phyloP scores from a whole-genome alignment of 2,329 filamentous ascomycete genomes.

The Ploettnerulaceae sp. region DNA sequence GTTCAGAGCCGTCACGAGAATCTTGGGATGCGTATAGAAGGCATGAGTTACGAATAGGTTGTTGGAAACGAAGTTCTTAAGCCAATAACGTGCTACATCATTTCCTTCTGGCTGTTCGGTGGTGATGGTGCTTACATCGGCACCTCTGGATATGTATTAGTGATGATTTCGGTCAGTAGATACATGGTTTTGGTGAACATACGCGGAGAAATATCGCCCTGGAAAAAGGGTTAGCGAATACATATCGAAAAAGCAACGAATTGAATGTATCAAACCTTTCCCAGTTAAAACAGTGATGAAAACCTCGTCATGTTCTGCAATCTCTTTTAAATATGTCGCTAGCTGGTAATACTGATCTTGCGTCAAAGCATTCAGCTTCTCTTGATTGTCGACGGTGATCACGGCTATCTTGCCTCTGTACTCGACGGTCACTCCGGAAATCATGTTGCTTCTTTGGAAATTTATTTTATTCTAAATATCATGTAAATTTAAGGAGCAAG shows the following conservation, averaged over 20 bases:
- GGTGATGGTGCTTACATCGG: slow-evolving; percentile 60
- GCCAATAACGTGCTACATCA: slow-evolving; percentile 49
- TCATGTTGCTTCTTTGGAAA: slow-evolving; percentile 17
- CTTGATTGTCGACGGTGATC: slow-evolving; percentile 78
- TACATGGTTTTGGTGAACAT: slow-evolving; percentile 35
- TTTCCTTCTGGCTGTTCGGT: slow-evolving; percentile 38
- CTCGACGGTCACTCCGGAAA: slow-evolving; percentile 40
- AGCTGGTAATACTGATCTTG: slow-evolving; percentile 73
- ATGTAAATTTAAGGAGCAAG: background rate
- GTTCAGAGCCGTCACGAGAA: slow-evolving; percentile 87
- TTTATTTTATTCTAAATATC: background rate
- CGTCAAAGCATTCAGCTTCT: slow-evolving; percentile 82
- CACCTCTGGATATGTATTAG: slow-evolving; percentile 53
- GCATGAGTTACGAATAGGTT: slow-evolving; percentile 87
- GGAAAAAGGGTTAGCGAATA: background rate
- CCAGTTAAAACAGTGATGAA: slow-evolving; percentile 80
- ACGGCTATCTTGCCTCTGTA: slow-evolving; percentile 69
- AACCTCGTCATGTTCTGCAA: slow-evolving; percentile 74
- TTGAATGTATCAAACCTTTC: slow-evolving; percentile 49
- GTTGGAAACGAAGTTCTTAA: slow-evolving; percentile 70
- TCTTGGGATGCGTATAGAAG: slow-evolving; percentile 91
- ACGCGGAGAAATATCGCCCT: slow-evolving; percentile 80
- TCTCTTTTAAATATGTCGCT: slow-evolving; percentile 65
- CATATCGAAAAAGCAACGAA: slow-evolving; percentile 36
- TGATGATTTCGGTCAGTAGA: too few relatives aligned